Evolutionary conservation across 352 stramenopile species (phyloP), one percentile per base, ranked within the genome.

Genomic region (Globisporangium nagaii): DNA sequence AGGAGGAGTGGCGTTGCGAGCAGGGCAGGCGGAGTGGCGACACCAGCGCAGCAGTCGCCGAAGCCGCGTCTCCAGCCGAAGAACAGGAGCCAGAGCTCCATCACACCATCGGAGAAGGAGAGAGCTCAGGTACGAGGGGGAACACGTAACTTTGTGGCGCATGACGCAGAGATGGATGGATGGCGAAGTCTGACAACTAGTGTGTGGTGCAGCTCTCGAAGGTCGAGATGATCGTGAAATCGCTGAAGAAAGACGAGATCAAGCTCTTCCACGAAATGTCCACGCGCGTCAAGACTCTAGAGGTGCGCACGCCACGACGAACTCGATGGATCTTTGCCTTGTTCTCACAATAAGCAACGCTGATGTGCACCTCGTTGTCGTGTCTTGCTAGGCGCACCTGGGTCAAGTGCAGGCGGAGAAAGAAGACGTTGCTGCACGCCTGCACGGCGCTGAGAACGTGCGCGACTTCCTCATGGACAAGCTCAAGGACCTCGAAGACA

Each of bases 391-490:
- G 78, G 62, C 35, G 9, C 73, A 88, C 55, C 55, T 93, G 3
- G 63, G 68, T 19, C 75, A 87, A 62, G 60, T 84, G 13, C 75
- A 93, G 51, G 72, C 80, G 1, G 83, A 93, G 51, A 90, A 89
- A 48, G 80, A 93, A 70, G 83, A 93, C 27, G 45, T 90, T 22
- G 67, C 75, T 20, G 80, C 75, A 28, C 68, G 80, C 0, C 57
- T 93, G 4, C 76, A 83, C n/a, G 83, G 76, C 32, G 79, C 83
- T 0, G 83, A 93, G 42, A 90, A 76, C 30, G 83, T 93, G 25
- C 80, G 83, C 13, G 83, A 90, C 34, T 93, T 93, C 31, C 60
- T 93, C 9, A 91, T 93, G 80, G 79, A 89, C 35, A 93, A 91
- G 39, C 67, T 93, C 17, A 88, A 86, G 43, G 76, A 90, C 11